phyloP scores from a whole-genome alignment of 192 early-diverging fungal species.

The Backusella tuberculispora region DNA sequence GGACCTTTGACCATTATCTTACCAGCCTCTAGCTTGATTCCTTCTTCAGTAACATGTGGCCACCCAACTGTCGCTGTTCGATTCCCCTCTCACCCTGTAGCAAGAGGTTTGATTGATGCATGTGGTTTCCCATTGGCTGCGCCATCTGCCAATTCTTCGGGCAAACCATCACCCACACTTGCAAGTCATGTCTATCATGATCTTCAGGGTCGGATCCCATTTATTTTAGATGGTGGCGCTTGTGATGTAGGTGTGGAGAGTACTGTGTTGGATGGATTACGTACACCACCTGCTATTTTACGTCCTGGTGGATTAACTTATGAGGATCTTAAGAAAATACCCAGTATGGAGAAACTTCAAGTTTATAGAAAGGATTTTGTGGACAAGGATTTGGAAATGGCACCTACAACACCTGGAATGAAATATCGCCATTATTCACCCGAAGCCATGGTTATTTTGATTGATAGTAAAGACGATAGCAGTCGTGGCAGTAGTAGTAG shows the following conservation, averaged over 20 bases:
- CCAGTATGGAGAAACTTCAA: slow-evolving; percentile 66
- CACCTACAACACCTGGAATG: slow-evolving; percentile 98
- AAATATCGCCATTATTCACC: slow-evolving; percentile 99
- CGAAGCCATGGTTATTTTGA: slow-evolving; percentile 80
- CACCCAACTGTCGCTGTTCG: slow-evolving; percentile 89
- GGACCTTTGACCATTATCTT: slow-evolving; percentile 92
- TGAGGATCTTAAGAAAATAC: slow-evolving; percentile 67
- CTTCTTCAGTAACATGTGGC: slow-evolving; percentile 80
- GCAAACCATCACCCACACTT: slow-evolving; percentile 91
- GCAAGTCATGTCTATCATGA: slow-evolving; percentile 90
- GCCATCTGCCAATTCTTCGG: slow-evolving; percentile 97
- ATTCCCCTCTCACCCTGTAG: slow-evolving; percentile 90
- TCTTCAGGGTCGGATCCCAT: slow-evolving; percentile 75
- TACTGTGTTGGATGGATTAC: slow-evolving; percentile 90
- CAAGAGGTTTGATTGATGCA: slow-evolving; percentile 82
- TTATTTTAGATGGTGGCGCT: slow-evolving; percentile 89
- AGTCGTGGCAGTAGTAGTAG: neutral
- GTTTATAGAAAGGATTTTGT: slow-evolving; percentile 84
- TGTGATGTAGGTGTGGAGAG: slow-evolving; percentile 92
- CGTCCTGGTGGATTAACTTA: slow-evolving; percentile 91
- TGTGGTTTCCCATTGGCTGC: slow-evolving; percentile 93
- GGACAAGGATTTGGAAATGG: slow-evolving; percentile 67
- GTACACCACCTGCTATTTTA: slow-evolving; percentile 76
- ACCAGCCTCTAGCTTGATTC: slow-evolving; percentile 71
- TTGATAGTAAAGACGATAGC: slow-evolving; percentile 44